Conservation (phyloP, 805 yeast species). For the Candida taoyuanica region DNA sequence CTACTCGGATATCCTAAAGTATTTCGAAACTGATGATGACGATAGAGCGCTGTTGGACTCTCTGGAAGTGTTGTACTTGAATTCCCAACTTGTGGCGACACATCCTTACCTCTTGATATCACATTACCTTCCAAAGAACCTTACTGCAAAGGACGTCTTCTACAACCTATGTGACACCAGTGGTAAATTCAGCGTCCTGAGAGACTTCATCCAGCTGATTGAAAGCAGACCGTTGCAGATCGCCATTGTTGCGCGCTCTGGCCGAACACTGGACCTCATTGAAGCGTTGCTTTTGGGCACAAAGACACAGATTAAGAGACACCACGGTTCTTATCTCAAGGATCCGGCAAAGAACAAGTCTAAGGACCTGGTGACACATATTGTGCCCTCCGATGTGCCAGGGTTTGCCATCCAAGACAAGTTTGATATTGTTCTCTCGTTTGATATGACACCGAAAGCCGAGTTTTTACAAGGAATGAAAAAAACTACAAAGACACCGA, state of each 20-base stretch:
- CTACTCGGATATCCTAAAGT: conserved; percentile 84
- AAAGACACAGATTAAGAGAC: conserved; percentile 49
- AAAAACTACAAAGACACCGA: conserved; percentile 38
- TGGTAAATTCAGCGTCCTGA: conserved; percentile 76
- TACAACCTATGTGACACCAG: conserved; percentile 67
- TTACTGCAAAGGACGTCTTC: conserved; percentile 68
- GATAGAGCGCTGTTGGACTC: conserved; percentile 68
- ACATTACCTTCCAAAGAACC: conserved; percentile 79
- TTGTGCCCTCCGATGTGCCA: conserved; percentile 19
- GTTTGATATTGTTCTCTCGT: conserved; percentile 57
- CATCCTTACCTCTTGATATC: conserved; percentile 86
- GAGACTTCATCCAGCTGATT: conserved; percentile 56
- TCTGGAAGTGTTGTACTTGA: conserved; percentile 65
- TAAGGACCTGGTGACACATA: conserved; percentile 18
- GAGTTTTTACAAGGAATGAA: conserved; percentile 29
- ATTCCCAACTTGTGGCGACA: conserved; percentile 74
- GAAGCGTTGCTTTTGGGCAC: conserved; percentile 69
- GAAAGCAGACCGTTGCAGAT: conserved; percentile 44
- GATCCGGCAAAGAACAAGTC: conserved; percentile 38
- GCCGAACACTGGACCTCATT: conserved; percentile 61
- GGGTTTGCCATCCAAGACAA: conserved; percentile 11
- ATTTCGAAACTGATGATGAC: conserved; percentile 56
- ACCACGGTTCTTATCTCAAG: conserved; percentile 58
- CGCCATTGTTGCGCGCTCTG: conserved; percentile 69
- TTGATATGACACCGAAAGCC: conserved; percentile 58